A percentile compares a stretch with the other conserved stretches of the same genome.
These are phyloP conservation scores for Telopea speciosissima DNA, from an alignment of 177 flowering plant species.

Conservation along the genomic window DNA sequence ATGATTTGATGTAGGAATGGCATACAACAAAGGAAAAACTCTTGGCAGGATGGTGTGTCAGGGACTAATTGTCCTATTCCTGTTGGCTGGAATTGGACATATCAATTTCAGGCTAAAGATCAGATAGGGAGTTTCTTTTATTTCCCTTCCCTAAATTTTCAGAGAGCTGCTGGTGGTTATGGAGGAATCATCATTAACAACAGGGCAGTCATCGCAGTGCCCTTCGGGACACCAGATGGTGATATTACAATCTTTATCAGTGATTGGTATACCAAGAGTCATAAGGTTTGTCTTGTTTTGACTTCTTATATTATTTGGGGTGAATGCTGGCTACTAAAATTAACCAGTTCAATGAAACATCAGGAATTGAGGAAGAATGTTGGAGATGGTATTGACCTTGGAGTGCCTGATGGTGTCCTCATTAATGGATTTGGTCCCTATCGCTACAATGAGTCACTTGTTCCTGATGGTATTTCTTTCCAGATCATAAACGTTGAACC, in stretches of 20 bases:
- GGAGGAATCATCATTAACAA: conserved; percentile 88
- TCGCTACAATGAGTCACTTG: conserved; percentile 50
- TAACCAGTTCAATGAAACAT: conserved; percentile 10
- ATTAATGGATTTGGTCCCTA: conserved; percentile 80
- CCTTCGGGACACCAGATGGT: conserved; percentile 82
- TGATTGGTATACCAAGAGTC: conserved; percentile 83
- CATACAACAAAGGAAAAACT: conserved; percentile 76
- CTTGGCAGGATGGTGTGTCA: conserved; percentile 96
- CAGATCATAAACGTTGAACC: conserved; percentile 71
- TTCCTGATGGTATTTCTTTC: conserved; percentile 50
- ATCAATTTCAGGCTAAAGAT: conserved; percentile 89
- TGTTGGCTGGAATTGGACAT: conserved; percentile 93
- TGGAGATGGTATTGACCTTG: conserved; percentile 59
- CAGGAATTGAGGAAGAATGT: conserved; percentile 68
- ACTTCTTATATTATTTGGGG: neutral
- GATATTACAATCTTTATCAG: conserved; percentile 73
- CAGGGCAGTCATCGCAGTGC: conserved; percentile 72
- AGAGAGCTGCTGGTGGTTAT: conserved; percentile 90
- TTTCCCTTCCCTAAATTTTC: conserved; percentile 74
- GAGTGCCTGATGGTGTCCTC: conserved; percentile 79
- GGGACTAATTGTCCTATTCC: conserved; percentile 98
- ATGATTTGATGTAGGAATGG: conserved; percentile 68
- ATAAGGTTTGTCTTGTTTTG: conserved; percentile 50
- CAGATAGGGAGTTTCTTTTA: conserved; percentile 96
- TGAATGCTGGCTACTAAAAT: neutral